Conservation (phyloP, 441 rosid genomes). For the Pelargonium myrrhifolium region DNA sequence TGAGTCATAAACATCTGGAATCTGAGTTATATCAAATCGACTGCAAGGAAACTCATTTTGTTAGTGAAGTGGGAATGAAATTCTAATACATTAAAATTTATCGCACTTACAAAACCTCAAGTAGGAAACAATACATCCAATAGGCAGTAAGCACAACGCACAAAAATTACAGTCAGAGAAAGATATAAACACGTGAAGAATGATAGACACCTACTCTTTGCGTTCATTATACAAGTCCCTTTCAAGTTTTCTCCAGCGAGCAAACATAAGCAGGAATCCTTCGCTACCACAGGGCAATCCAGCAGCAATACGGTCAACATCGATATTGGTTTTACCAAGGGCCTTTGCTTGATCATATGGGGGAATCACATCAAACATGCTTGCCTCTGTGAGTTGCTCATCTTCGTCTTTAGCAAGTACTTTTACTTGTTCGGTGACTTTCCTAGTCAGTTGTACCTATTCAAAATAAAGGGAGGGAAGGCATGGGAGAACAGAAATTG, state of each 20-base stretch:
- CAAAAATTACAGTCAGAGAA: not conserved
- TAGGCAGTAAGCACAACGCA: not conserved
- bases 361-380: constrained; percentile 58
- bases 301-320: constrained; percentile 93
- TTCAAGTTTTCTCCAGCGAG: constrained; percentile 99
- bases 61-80: not conserved
- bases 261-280: constrained; percentile 98
- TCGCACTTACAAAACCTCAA: not conserved
- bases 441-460: constrained; percentile 75
- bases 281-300: constrained; percentile 99
- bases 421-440: constrained; percentile 94
- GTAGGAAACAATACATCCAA: not conserved
- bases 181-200: constrained; percentile 8
- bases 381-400: constrained; percentile 76
- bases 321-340: constrained; percentile 96
- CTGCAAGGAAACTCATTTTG: constrained; percentile 20
- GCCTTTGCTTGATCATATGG: constrained; percentile 99
- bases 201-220: constrained; percentile 56
- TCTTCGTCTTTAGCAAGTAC: constrained; percentile 89
- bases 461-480: not conserved
- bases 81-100: not conserved
- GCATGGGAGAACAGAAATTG: too few species aligned
- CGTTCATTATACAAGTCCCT: constrained; percentile 98
- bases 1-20: constrained; percentile 99
- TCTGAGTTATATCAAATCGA: constrained; percentile 96